phyloP scores from a whole-genome alignment of 2,329 filamentous ascomycete species.

The Ophiostoma novo-ulmi region DNA sequence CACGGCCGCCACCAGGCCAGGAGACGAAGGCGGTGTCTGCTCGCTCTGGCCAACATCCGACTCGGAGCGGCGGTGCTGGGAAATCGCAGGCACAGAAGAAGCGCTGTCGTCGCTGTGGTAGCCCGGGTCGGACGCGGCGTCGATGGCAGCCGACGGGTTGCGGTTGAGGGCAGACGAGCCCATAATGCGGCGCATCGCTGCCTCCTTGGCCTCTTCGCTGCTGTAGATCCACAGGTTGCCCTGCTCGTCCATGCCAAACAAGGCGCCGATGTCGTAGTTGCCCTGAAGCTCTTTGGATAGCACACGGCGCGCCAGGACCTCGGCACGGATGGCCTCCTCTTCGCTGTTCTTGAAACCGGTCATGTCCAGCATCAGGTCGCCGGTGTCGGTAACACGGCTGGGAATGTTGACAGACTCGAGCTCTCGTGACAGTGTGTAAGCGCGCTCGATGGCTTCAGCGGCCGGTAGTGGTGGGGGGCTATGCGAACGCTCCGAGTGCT shows the following conservation, averaged over 20 bases:
- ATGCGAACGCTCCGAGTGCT: slow-evolving; percentile 55
- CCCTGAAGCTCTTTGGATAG: slow-evolving; percentile 89
- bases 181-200: slow-evolving; percentile 64
- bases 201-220: slow-evolving; percentile 91
- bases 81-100: slow-evolving; percentile 36
- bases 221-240: slow-evolving; percentile 99
- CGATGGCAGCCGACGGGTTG: slow-evolving; percentile 55
- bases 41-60: slow-evolving; percentile 55
- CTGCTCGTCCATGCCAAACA: slow-evolving; percentile 91
- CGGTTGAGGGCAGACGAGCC: slow-evolving; percentile 48
- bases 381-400: slow-evolving; percentile 82
- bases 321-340: slow-evolving; percentile 83
- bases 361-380: slow-evolving; percentile 98
- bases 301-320: slow-evolving; percentile 89
- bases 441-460: slow-evolving; percentile 74
- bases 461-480: slow-evolving; percentile 70
- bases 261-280: slow-evolving; percentile 89
- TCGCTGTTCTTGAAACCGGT: slow-evolving; percentile 92
- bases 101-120: slow-evolving; percentile 88
- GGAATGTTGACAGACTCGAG: slow-evolving; percentile 88
- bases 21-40: slow-evolving; percentile 63
- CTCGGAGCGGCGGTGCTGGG: slow-evolving; percentile 59
- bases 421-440: slow-evolving; percentile 78
- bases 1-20: slow-evolving; percentile 51
- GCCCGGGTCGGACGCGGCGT: slow-evolving; percentile 85